Evolutionary conservation across 768 basidiomycete species (phyloP).

Genomic region (Neoboletus magnificus): DNA sequence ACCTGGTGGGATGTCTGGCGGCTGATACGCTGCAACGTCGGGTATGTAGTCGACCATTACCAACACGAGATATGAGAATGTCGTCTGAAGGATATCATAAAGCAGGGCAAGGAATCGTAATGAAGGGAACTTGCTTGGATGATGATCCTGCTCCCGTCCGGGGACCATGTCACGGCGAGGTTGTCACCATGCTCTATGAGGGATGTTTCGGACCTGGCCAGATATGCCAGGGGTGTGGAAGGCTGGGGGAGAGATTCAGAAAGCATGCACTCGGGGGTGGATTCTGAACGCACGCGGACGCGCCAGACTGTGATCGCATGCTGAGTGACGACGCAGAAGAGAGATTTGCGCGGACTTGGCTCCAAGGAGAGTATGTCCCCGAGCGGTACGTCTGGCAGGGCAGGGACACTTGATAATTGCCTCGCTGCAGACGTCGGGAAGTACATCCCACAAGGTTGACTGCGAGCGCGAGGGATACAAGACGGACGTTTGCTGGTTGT

Average conservation of each 20-base stretch:
- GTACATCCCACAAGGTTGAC: conserved; percentile 52
- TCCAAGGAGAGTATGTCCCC: conserved; percentile 57
- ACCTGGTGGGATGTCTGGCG: conserved; percentile 43
- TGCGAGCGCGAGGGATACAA: neutral
- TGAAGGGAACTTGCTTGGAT: conserved; percentile 56
- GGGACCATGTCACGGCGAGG: conserved; percentile 71
- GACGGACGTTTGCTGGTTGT: neutral
- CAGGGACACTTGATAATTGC: conserved; percentile 66
- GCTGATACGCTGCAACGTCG: conserved; percentile 53
- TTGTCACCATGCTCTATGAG: conserved; percentile 85
- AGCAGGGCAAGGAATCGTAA: neutral
- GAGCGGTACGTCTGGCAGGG: conserved; percentile 58
- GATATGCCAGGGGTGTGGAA: conserved; percentile 63
- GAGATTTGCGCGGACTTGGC: conserved; percentile 69
- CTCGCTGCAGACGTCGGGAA: conserved; percentile 80
- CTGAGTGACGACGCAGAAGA: conserved; percentile 74
- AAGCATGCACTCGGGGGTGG: neutral
- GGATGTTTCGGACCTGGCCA: conserved; percentile 74
- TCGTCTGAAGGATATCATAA: conserved; percentile 51
- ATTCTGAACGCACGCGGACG: conserved; percentile 57
- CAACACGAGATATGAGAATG: conserved; percentile 74
- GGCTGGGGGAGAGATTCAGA: conserved; percentile 44
- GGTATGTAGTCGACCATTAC: conserved; percentile 59
- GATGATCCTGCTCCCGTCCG: conserved; percentile 75
- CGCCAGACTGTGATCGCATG: conserved; percentile 77